Evolutionary conservation across 2,329 filamentous ascomycete genomes (phyloP).

Genomic region (Colletotrichum simmondsii): DNA sequence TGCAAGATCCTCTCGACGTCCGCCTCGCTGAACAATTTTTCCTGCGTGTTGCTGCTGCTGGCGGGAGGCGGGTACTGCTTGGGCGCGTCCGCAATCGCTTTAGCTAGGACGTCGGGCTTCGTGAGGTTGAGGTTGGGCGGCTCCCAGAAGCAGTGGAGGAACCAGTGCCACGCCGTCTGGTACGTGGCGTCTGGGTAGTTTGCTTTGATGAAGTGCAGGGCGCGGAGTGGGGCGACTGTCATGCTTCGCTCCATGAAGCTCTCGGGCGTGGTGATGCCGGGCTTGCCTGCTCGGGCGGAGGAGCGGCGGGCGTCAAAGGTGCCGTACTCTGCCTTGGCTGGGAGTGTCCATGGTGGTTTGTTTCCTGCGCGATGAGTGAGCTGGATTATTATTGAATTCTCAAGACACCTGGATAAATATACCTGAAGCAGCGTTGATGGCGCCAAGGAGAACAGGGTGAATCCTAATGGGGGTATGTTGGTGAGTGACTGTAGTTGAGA

Average conservation of each 20-base stretch:
- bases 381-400: not conserved
- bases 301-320: constrained; percentile 53
- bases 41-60: constrained; percentile 26
- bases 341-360: constrained; percentile 77
- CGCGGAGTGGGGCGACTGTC: constrained; percentile 70
- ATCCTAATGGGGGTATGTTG: constrained; percentile 56
- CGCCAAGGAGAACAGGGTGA: constrained; percentile 78
- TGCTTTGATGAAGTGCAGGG: constrained; percentile 74
- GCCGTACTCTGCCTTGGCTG: constrained; percentile 73
- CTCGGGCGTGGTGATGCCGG: constrained; percentile 49
- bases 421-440: constrained; percentile 71
- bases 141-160: constrained; percentile 73
- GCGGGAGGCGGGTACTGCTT: constrained; percentile 19
- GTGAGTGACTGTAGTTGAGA: not conserved
- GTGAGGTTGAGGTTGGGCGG: constrained; percentile 68
- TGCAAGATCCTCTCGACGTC: constrained; percentile 68
- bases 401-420: constrained; percentile 6
- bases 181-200: constrained; percentile 60
- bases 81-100: constrained; percentile 46
- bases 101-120: constrained; percentile 63
- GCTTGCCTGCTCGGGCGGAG: constrained; percentile 49
- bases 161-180: constrained; percentile 61
- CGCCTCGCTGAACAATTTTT: constrained; percentile 56
- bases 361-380: constrained; percentile 63
- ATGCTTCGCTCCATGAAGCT: constrained; percentile 55